phyloP scores from a whole-genome alignment of 345 rosid genomes.

The Ceriops zippeliana region DNA sequence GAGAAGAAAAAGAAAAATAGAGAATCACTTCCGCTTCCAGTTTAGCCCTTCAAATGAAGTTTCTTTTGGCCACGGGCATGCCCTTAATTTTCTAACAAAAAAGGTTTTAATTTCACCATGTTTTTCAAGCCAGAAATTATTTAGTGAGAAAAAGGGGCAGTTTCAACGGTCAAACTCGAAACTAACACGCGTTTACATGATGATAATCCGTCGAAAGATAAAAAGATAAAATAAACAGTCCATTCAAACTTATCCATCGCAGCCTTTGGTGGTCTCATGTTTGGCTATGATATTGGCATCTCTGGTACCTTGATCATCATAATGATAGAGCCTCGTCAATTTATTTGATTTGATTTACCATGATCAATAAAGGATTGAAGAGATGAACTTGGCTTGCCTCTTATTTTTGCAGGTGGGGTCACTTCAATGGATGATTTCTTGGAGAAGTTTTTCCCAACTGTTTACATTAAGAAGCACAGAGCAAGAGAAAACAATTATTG shows the following conservation, averaged over 20 bases:
- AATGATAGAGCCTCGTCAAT: not conserved
- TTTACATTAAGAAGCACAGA: conserved; percentile 54
- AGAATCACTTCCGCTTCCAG: too few species aligned
- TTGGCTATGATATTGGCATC: conserved; percentile 60
- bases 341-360: not conserved
- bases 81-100: too few species aligned
- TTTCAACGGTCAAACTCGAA: too few species aligned
- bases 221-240: too few species aligned
- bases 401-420: conserved; percentile 53
- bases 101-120: too few species aligned
- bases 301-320: conserved; percentile 29
- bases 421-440: conserved; percentile 75
- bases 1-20: too few species aligned
- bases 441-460: conserved; percentile 54
- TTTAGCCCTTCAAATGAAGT: too few species aligned
- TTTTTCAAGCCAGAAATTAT: too few species aligned
- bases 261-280: conserved; percentile 59
- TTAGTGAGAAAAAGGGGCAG: too few species aligned
- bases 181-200: too few species aligned
- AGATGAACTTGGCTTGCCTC: not conserved
- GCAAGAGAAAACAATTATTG: conserved; percentile 67
- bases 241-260: conserved; percentile 25
- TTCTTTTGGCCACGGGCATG: too few species aligned
- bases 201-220: too few species aligned
- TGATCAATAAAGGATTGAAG: not conserved